Evolutionary conservation across 2,329 filamentous ascomycete genomes (phyloP).

Genomic region (Chaetomium sp.): DNA sequence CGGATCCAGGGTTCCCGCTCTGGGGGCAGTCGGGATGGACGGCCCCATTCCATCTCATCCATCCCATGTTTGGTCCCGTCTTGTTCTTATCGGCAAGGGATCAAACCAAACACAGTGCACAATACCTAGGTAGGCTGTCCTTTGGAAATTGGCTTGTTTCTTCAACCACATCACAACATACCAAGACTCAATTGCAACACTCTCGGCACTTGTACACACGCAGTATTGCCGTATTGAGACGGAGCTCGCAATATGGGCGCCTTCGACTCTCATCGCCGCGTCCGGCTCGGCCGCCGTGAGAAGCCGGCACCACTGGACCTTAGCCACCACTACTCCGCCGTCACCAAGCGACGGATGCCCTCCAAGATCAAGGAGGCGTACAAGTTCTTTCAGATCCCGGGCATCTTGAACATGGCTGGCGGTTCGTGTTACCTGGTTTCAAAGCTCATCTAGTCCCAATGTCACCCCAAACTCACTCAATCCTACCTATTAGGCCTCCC

Average conservation of each 20-base stretch:
- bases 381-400: constrained; percentile 73
- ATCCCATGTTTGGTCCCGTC: neutral
- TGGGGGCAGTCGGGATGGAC: neutral
- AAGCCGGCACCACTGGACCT: constrained; percentile 66
- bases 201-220: neutral
- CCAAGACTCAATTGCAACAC: neutral
- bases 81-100: neutral
- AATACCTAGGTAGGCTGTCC: too few species aligned
- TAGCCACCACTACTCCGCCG: constrained; percentile 74
- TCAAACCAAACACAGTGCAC: neutral
- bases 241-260: neutral
- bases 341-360: constrained; percentile 63
- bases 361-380: constrained; percentile 81
- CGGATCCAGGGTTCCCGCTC: neutral
- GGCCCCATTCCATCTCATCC: neutral
- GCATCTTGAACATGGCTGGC: constrained; percentile 64
- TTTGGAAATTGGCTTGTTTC: neutral
- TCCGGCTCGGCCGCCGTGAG: constrained; percentile 21
- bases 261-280: neutral
- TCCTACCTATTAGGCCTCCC: constrained; percentile 65
- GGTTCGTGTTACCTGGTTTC: constrained; percentile 47
- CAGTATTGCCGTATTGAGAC: neutral
- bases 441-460: neutral
- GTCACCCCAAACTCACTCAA: neutral
- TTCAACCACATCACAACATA: neutral